These are phyloP conservation scores for Diplocarpon rosae DNA, from an alignment of 2,329 filamentous ascomycete species.

Conservation along the genomic window DNA sequence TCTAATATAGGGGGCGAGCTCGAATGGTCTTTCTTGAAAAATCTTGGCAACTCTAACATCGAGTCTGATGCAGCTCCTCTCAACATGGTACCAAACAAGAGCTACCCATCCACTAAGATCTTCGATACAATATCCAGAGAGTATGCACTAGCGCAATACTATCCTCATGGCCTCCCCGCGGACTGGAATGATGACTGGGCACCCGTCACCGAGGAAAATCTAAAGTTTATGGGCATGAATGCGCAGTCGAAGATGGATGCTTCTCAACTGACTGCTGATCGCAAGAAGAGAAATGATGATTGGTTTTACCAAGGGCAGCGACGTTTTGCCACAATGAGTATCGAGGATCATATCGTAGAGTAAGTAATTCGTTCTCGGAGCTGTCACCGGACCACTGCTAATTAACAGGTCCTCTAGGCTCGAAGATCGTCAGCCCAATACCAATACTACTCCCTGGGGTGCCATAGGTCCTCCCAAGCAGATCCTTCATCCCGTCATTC, in stretches of 20 bases:
- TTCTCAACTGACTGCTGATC: conserved; percentile 7
- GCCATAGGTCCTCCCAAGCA: conserved; percentile 15
- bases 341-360: conserved; percentile 13
- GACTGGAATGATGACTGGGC: conserved; percentile 15
- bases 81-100: conserved; percentile 1
- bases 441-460: conserved; percentile 7
- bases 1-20: neutral
- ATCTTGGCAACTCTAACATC: too few species aligned
- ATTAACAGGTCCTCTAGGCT: neutral
- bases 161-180: conserved; percentile 20
- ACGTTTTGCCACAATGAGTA: conserved; percentile 18
- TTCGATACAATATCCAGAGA: conserved; percentile 21
- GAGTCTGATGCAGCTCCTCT: neutral
- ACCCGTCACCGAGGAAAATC: conserved; percentile 11
- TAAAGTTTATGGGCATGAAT: conserved; percentile 8
- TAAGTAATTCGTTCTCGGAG: neutral
- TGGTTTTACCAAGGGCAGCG: conserved; percentile 24
- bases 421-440: neutral
- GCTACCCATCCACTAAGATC: conserved; percentile 7
- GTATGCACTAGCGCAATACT: conserved; percentile 19
- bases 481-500: conserved; percentile 4
- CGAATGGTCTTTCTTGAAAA: neutral
- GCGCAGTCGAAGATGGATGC: conserved; percentile 1
- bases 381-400: neutral
- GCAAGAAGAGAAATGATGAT: conserved; percentile 16